A percentile compares a stretch with the other conserved stretches of the same genome.
Conservation (phyloP, 2,329 filamentous ascomycete species). For the Arthrobotrys musiformis region DNA sequence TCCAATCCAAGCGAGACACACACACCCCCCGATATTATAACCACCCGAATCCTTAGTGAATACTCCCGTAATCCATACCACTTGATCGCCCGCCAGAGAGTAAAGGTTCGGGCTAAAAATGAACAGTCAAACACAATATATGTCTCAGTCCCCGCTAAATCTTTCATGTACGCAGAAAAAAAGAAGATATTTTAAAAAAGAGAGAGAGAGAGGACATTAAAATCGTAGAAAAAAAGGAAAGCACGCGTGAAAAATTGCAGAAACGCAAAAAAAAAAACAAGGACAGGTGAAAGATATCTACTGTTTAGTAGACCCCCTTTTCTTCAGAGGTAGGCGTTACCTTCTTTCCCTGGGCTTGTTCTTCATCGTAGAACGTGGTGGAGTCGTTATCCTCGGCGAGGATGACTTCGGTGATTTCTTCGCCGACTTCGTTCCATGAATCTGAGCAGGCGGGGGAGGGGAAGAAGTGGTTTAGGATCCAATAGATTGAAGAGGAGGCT, state of each 20-base stretch:
- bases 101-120: conserved; percentile 44
- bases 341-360: conserved; percentile 51
- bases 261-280: background rate
- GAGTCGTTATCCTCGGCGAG: conserved; percentile 58
- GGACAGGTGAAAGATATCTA: conserved; percentile 13
- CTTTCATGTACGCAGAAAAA: background rate
- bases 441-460: conserved; percentile 80
- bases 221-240: background rate
- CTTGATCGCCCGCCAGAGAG: conserved; percentile 27
- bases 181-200: no score
- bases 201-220: no score
- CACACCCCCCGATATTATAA: background rate
- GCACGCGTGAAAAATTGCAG: no score
- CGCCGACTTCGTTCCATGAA: conserved; percentile 80
- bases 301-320: conserved; percentile 48
- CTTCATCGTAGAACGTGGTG: conserved; percentile 56
- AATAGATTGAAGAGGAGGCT: conserved; percentile 76
- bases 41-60: conserved; percentile 21
- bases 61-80: conserved; percentile 46
- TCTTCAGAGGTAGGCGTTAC: conserved; percentile 44
- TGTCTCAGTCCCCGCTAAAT: conserved; percentile 31
- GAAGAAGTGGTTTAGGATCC: conserved; percentile 73
- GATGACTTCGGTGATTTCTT: conserved; percentile 65
- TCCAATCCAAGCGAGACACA: background rate
- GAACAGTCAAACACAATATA: conserved; percentile 16